Percentiles rank a stretch among this genome's conserved stretches.
phyloP scores from a whole-genome alignment of 768 basidiomycete genomes.

The Clavulina sp. region DNA sequence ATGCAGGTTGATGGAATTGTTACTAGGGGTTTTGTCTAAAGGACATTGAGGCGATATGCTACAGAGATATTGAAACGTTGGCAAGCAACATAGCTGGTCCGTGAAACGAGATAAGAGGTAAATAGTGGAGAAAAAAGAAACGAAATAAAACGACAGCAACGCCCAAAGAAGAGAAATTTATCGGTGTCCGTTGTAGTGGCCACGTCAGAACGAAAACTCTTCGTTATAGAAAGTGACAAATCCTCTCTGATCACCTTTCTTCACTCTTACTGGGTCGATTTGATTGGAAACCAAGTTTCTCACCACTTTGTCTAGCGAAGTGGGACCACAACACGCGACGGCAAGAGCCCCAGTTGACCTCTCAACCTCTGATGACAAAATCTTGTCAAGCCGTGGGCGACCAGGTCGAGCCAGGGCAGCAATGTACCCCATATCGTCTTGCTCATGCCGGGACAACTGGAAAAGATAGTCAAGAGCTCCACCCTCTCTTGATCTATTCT shows the following conservation, averaged over 20 bases:
- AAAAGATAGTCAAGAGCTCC: too few relatives aligned
- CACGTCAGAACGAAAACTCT: conserved; percentile 39
- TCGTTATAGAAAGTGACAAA: conserved; percentile 45
- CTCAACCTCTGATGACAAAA: conserved; percentile 48
- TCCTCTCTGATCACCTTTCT: conserved; percentile 39
- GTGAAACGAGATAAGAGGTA: too few relatives aligned
- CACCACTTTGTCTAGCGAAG: conserved; percentile 48
- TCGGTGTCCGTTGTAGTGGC: background rate
- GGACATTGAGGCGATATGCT: too few relatives aligned
- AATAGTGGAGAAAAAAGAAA: too few relatives aligned
- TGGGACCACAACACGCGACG: conserved; percentile 68
- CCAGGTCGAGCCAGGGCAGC: conserved; percentile 49
- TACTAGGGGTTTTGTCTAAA: too few relatives aligned
- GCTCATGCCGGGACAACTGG: too few relatives aligned
- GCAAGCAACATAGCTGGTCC: too few relatives aligned
- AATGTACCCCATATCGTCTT: conserved; percentile 38
- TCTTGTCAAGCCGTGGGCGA: conserved; percentile 42
- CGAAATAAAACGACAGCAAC: too few relatives aligned
- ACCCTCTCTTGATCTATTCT: too few relatives aligned
- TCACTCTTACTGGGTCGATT: conserved; percentile 36
- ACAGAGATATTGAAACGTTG: too few relatives aligned
- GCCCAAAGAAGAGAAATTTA: too few relatives aligned
- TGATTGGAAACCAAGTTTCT: conserved; percentile 44
- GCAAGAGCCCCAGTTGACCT: conserved; percentile 35
- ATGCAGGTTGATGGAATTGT: too few relatives aligned